Base-by-base conservation (phyloP, 2,329 filamentous ascomycete species). In the Davidsoniella eucalypti region DNA sequence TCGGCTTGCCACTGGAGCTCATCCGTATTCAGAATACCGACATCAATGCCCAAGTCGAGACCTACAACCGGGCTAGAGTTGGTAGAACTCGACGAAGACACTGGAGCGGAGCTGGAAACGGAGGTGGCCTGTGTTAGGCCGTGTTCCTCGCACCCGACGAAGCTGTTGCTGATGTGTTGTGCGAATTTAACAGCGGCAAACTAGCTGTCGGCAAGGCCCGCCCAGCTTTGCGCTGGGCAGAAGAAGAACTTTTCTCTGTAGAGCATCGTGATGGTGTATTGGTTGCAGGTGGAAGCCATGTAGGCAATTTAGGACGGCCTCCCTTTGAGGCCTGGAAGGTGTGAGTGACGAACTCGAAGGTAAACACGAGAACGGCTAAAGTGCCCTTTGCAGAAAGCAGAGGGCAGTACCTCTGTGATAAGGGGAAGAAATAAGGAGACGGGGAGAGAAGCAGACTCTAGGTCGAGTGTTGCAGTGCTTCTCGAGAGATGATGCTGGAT, bases 301-400 rank as follows among this genome's bases (percentile, higher is more conserved):
- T 23, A 17, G 51, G 45, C 51, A 52, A 41, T 46, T 16, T 40
- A 49, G 25, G 25, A 37, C 47, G 51, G 51, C 51, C 51, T 52
- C 51, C 43, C 12, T 38, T 33, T 38, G 50, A 52, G 51, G 51
- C 51, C 46, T 45, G 40, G 17, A 42, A 17, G 29, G 41, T 12
- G 23, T 18, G 14, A 29, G 41, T 29, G 29, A 52, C 45, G 45
- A 48, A 41, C 38, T 49, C 46, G 46, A 52, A 49, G 25, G 51
- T 52, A 40, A 48, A 52, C 51, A 52, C 51, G 51, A 41, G 46
- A 52, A 48, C 40, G 25, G 33, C 33, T 26, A 48, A 36, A 16
- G 36, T 49, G 46, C 51, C 51, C 51, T 49, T 16, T 52, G 46
- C 51, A 38, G 38, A 25, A 14, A 17, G 51, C 51, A 49, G 51